Percentiles rank a stretch among this genome's conserved stretches.
These are phyloP conservation scores for Fusarium sp. DNA, from an alignment of 2,329 filamentous ascomycete species.

Conservation along the genomic window DNA sequence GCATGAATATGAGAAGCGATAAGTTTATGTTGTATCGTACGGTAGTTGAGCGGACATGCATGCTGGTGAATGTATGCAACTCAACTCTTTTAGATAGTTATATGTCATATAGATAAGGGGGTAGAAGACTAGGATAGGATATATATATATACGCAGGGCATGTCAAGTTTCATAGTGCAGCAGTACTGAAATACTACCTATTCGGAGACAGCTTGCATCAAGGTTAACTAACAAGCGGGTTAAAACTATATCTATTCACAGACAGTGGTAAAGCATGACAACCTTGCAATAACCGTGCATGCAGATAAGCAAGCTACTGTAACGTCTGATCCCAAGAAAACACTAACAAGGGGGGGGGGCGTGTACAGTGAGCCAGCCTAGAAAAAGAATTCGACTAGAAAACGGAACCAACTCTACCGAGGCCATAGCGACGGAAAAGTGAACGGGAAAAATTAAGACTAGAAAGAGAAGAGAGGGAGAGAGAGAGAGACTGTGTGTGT, in stretches of 20 bases:
- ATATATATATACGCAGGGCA: too few species aligned
- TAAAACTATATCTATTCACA: neutral
- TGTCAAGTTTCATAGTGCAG: too few species aligned
- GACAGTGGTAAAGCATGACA: neutral
- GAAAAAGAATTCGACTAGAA: slow-evolving; percentile 17
- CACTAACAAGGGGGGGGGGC: slow-evolving; percentile 36
- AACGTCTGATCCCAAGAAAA: slow-evolving; percentile 15
- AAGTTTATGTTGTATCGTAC: slow-evolving; percentile 29
- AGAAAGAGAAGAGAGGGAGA: neutral
- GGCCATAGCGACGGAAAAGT: slow-evolving; percentile 17
- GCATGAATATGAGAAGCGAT: slow-evolving; percentile 18
- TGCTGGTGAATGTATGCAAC: slow-evolving; percentile 25
- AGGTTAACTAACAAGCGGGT: too few species aligned
- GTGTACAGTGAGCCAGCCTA: slow-evolving; percentile 7
- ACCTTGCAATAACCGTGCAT: slow-evolving; percentile 8
- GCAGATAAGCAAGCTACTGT: slow-evolving; percentile 30
- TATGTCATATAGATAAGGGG: slow-evolving; percentile 25
- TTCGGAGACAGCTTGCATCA: too few species aligned
- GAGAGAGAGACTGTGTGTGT: slow-evolving; percentile 25
- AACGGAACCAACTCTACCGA: slow-evolving; percentile 30
- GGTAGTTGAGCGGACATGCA: slow-evolving; percentile 17
- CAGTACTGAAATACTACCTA: too few species aligned
- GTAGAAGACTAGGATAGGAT: neutral
- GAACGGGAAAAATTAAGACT: slow-evolving; percentile 5
- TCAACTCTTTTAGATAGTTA: slow-evolving; percentile 2